These are phyloP conservation scores for Euphrasia arctica DNA, from an alignment of 305 asterid genomes.

Conservation along the genomic window DNA sequence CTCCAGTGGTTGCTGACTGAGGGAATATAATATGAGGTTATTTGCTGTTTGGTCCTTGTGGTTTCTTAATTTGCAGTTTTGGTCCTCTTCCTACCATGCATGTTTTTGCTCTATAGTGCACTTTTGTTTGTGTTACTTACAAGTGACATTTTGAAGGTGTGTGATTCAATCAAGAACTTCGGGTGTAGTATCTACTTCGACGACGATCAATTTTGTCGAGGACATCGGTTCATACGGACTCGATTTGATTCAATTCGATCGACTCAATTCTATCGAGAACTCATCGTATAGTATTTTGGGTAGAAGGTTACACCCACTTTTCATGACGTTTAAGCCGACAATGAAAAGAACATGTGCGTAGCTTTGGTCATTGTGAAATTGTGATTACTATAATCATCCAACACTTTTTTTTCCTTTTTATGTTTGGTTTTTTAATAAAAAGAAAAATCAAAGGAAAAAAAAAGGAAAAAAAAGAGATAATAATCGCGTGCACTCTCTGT, in stretches of 20 bases:
- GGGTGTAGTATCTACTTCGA: too few relatives aligned
- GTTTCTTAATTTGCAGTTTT: slow-evolving; percentile 32
- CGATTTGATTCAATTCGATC: too few relatives aligned
- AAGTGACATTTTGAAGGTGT: not conserved
- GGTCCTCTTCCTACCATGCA: slow-evolving; percentile 30
- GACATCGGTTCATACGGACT: too few relatives aligned
- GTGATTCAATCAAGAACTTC: too few relatives aligned
- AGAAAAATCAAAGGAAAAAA: not conserved
- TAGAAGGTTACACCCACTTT: slow-evolving; percentile 32
- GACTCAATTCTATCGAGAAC: not conserved
- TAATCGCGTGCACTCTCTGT: slow-evolving; percentile 42
- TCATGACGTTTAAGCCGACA: slow-evolving; percentile 37
- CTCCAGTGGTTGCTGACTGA: slow-evolving; percentile 61
- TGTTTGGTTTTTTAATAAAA: not conserved
- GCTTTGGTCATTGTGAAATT: slow-evolving; percentile 15
- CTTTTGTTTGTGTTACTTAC: not conserved
- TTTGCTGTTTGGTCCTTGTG: slow-evolving; percentile 44
- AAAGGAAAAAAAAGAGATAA: slow-evolving; percentile 3
- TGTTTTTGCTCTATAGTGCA: slow-evolving; percentile 29
- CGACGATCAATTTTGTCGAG: too few relatives aligned
- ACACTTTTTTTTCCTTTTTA: slow-evolving; percentile 21
- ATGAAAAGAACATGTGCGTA: slow-evolving; percentile 37
- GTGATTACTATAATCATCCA: slow-evolving; percentile 35
- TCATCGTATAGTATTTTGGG: too few relatives aligned
- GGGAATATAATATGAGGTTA: slow-evolving; percentile 52